phyloP scores from a whole-genome alignment of 768 basidiomycete genomes.

The Coprinopsis marcescibilis region DNA sequence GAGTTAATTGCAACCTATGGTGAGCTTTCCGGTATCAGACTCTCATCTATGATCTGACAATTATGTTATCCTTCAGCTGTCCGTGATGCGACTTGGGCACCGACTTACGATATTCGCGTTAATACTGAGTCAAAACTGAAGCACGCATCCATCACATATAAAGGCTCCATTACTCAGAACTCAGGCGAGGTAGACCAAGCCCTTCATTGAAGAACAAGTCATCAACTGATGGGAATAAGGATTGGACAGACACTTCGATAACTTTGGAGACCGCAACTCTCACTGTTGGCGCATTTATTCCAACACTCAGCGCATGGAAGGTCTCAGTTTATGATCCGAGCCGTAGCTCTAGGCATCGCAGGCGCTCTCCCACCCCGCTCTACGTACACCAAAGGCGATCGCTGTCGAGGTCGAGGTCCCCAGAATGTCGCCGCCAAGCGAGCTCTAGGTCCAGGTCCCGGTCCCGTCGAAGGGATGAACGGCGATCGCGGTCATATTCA shows the following conservation, averaged over 20 bases:
- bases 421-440: too few relatives aligned
- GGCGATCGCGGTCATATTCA: too few relatives aligned
- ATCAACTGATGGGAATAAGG: conserved; percentile 15
- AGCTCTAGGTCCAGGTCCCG: too few relatives aligned
- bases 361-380: too few relatives aligned
- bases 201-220: too few relatives aligned
- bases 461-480: too few relatives aligned
- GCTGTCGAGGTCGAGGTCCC: too few relatives aligned
- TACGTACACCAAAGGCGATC: too few relatives aligned
- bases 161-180: conserved; percentile 33
- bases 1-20: conserved; percentile 36
- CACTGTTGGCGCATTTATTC: conserved; percentile 32
- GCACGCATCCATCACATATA: conserved; percentile 33
- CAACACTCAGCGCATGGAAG: conserved; percentile 31
- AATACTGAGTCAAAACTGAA: conserved; percentile 31
- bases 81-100: conserved; percentile 29
- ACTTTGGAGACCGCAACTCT: conserved; percentile 39
- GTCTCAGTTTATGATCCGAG: conserved; percentile 22
- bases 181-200: conserved; percentile 31
- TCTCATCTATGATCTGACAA: neutral
- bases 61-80: conserved; percentile 24
- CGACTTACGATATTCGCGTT: conserved; percentile 36
- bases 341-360: too few relatives aligned
- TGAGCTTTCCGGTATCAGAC: conserved; percentile 12
- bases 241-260: conserved; percentile 36